Evolutionary conservation across 164 flowering plant species (phyloP).

Genomic region (grape (Vitis vinifera)): DNA sequence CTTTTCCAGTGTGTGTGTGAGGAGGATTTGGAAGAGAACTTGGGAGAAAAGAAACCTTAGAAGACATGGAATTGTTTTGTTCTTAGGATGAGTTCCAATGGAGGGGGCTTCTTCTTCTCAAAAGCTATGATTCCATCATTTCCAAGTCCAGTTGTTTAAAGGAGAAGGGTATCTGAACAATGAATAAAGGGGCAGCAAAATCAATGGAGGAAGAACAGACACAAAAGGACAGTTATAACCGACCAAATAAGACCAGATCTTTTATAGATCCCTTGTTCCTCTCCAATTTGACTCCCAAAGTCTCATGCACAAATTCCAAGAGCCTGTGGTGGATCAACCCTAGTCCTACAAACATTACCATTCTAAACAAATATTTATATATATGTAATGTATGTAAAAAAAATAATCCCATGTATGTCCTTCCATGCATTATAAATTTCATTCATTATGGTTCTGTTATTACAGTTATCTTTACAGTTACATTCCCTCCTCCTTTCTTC

Average conservation of each 20-base stretch:
- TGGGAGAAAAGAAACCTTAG: neutral
- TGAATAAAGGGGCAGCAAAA: conserved; percentile 30
- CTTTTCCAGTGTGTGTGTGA: conserved; percentile 1
- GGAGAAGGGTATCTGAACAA: conserved; percentile 12
- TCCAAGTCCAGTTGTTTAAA: conserved; percentile 3
- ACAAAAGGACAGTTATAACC: conserved; percentile 11
- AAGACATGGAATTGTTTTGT: conserved; percentile 3
- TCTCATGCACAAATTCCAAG: conserved; percentile 32
- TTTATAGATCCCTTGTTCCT: conserved; percentile 32
- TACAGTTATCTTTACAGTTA: conserved; percentile 14
- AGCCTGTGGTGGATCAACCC: neutral
- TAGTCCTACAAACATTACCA: neutral
- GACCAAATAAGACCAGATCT: conserved; percentile 40
- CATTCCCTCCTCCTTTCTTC: neutral
- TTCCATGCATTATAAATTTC: neutral
- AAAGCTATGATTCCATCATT: conserved; percentile 1
- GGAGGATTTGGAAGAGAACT: neutral
- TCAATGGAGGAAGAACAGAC: conserved; percentile 20
- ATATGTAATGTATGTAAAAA: too few species aligned
- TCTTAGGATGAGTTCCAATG: conserved; percentile 10
- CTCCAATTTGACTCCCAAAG: conserved; percentile 21
- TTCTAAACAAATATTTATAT: neutral
- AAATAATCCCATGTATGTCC: too few species aligned
- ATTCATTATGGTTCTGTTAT: conserved; percentile 12
- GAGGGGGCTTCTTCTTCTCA: conserved; percentile 5